Conservation (phyloP, 2,329 filamentous ascomycete species). For the Aspergillus alliaceus region DNA sequence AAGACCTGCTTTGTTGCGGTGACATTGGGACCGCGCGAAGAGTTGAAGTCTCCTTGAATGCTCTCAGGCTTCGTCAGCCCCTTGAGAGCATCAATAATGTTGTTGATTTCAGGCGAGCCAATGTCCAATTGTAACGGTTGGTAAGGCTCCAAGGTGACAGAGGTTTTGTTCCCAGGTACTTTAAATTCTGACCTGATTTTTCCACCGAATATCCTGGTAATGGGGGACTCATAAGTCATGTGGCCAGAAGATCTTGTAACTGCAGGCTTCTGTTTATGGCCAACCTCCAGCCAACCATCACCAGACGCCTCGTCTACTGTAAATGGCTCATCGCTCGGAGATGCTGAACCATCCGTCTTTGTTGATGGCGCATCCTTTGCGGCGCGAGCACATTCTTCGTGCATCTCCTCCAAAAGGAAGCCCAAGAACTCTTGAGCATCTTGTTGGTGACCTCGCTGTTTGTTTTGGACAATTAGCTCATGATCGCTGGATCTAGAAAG, state of each 20-base stretch:
- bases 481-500: not conserved
- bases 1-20: slow-evolving; percentile 90
- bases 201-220: slow-evolving; percentile 93
- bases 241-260: slow-evolving; percentile 83
- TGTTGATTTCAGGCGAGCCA: slow-evolving; percentile 78
- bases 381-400: slow-evolving; percentile 84
- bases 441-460: slow-evolving; percentile 86
- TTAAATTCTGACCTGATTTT: slow-evolving; percentile 85
- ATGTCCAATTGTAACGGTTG: slow-evolving; percentile 95
- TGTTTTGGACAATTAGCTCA: slow-evolving; percentile 1
- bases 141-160: slow-evolving; percentile 89
- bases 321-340: slow-evolving; percentile 27
- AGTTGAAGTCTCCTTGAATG: slow-evolving; percentile 80
- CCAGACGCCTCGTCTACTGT: slow-evolving; percentile 42
- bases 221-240: slow-evolving; percentile 70
- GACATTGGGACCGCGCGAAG: slow-evolving; percentile 72
- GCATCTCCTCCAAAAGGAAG: slow-evolving; percentile 86
- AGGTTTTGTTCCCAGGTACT: slow-evolving; percentile 82
- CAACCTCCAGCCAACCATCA: slow-evolving; percentile 91
- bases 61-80: slow-evolving; percentile 80
- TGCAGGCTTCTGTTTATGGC: slow-evolving; percentile 82
- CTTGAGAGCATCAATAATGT: slow-evolving; percentile 87
- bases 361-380: slow-evolving; percentile 57
- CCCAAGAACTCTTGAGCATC: slow-evolving; percentile 97
- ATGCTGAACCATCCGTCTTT: slow-evolving; percentile 46